A percentile compares a stretch with the other conserved stretches of the same genome.
phyloP scores from a whole-genome alignment of 148 eudicot species.

The Chenopodium berlandieri region DNA sequence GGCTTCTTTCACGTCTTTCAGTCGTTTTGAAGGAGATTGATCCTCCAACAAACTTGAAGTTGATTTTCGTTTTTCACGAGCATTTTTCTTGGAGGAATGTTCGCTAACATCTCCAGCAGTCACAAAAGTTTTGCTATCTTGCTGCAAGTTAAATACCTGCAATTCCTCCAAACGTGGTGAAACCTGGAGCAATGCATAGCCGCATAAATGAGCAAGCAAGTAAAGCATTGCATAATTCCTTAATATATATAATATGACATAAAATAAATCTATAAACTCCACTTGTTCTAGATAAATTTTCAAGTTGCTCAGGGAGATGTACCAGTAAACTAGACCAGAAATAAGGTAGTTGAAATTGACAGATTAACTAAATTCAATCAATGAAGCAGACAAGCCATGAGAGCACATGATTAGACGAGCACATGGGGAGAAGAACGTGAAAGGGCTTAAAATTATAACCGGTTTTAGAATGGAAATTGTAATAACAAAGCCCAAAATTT shows the following conservation, averaged over 20 bases:
- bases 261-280: neutral
- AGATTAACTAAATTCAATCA: neutral
- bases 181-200: slow-evolving; percentile 40
- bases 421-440: neutral
- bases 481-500: neutral
- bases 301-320: slow-evolving; percentile 1
- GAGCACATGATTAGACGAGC: neutral
- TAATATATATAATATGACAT: neutral
- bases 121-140: slow-evolving; percentile 57
- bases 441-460: neutral
- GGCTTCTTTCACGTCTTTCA: slow-evolving; percentile 39
- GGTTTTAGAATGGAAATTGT: neutral
- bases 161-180: slow-evolving; percentile 88
- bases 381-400: neutral
- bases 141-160: slow-evolving; percentile 67
- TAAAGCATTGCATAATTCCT: slow-evolving; percentile 1
- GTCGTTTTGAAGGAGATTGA: slow-evolving; percentile 65
- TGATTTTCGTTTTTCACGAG: slow-evolving; percentile 72
- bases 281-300: neutral
- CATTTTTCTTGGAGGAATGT: slow-evolving; percentile 38
- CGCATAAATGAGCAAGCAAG: neutral
- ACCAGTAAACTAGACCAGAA: neutral
- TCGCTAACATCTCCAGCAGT: slow-evolving; percentile 49
- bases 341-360: neutral
- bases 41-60: slow-evolving; percentile 46